Percentiles rank a stretch among this genome's conserved stretches.
These are phyloP conservation scores for Gleditsia sinensis DNA, from an alignment of 306 rosid genomes.

Conservation along the genomic window DNA sequence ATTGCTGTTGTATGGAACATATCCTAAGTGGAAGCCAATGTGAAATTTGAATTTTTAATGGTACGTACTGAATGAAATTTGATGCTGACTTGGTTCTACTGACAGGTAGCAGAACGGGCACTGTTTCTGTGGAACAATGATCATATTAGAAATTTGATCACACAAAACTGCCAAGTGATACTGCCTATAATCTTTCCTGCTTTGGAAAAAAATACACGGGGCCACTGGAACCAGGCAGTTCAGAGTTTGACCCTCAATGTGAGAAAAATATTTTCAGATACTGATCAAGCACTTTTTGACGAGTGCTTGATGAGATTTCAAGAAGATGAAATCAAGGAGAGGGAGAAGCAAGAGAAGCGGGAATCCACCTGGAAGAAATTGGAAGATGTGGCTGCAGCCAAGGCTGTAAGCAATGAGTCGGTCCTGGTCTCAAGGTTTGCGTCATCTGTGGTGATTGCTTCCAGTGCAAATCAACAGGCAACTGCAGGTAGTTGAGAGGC, in stretches of 20 bases:
- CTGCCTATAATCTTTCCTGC: slow-evolving; percentile 64
- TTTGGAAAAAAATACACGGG: slow-evolving; percentile 54
- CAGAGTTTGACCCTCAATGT: slow-evolving; percentile 69
- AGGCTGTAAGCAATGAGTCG: slow-evolving; percentile 52
- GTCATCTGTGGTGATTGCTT: slow-evolving; percentile 46
- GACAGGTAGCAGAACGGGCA: slow-evolving; percentile 80
- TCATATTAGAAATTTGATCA: slow-evolving; percentile 65
- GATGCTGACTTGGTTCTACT: slow-evolving; percentile 31
- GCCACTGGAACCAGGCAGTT: slow-evolving; percentile 76
- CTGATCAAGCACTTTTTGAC: slow-evolving; percentile 56
- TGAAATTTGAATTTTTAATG: background rate
- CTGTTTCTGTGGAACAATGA: slow-evolving; percentile 72
- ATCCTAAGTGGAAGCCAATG: background rate
- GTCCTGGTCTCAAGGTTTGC: slow-evolving; percentile 50
- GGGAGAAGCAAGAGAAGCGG: slow-evolving; percentile 54
- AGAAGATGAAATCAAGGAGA: slow-evolving; percentile 57
- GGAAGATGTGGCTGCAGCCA: slow-evolving; percentile 59
- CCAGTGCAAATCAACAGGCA: slow-evolving; percentile 39
- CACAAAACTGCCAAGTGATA: slow-evolving; percentile 55
- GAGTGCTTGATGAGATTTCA: slow-evolving; percentile 52
- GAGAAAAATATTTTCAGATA: slow-evolving; percentile 60
- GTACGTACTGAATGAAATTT: slow-evolving; percentile 12
- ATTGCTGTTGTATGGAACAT: background rate
- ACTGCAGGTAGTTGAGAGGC: slow-evolving; percentile 37
- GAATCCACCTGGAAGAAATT: slow-evolving; percentile 61